Conservation (phyloP, 2,329 filamentous ascomycete genomes). For the Ophiostoma fasciatum region DNA sequence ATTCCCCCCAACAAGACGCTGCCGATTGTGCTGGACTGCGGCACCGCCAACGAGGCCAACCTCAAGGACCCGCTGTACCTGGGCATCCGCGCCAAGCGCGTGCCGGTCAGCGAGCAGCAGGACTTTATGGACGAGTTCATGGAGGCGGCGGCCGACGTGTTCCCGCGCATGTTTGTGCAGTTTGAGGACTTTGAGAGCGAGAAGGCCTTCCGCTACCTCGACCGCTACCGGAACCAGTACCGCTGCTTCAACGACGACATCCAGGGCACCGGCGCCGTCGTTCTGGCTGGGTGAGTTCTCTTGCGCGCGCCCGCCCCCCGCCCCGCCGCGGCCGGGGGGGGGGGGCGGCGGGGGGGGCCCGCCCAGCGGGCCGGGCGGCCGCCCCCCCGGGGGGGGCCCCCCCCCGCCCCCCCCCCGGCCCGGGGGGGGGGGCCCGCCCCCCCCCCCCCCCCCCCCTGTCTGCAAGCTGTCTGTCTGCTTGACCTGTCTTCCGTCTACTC, state of each 20-base stretch:
- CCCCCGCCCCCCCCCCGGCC: no score
- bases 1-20: conserved; percentile 80
- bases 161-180: conserved; percentile 59
- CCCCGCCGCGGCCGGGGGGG: neutral
- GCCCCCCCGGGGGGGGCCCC: no score
- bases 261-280: conserved; percentile 91
- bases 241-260: conserved; percentile 99
- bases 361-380: no score
- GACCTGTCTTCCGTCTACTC: no score
- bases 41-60: conserved; percentile 52
- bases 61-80: conserved; percentile 67
- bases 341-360: no score
- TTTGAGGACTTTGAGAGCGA: conserved; percentile 96
- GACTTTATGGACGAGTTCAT: conserved; percentile 98
- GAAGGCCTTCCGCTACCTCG: conserved; percentile 81
- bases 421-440: no score
- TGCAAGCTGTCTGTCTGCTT: no score
- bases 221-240: conserved; percentile 76
- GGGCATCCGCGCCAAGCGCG: conserved; percentile 71
- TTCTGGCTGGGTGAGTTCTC: conserved; percentile 56
- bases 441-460: no score
- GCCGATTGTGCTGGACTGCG: conserved; percentile 52
- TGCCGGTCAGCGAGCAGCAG: conserved; percentile 62
- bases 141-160: conserved; percentile 67
- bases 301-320: neutral